Percentiles rank a stretch among this genome's conserved stretches.
These are phyloP conservation scores for Podospora appendiculata DNA, from an alignment of 495 filamentous ascomycete genomes.

Conservation along the genomic window DNA sequence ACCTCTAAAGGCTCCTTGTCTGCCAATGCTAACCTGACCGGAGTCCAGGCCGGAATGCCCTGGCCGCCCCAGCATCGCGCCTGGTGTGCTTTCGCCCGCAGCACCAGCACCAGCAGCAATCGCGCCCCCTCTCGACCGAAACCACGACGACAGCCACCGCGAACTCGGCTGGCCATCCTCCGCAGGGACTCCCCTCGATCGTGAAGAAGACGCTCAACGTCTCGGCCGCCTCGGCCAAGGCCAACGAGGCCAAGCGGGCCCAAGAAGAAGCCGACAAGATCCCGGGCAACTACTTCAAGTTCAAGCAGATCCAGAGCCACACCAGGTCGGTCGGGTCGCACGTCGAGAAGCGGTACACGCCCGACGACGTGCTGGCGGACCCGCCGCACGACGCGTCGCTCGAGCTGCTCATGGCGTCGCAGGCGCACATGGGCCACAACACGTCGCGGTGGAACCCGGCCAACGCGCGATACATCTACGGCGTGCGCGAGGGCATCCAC, in stretches of 20 bases:
- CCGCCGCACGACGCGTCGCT: slow-evolving; percentile 80
- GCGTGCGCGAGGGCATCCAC: slow-evolving; percentile 82
- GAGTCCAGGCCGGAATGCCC: slow-evolving; percentile 35
- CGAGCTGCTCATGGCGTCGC: slow-evolving; percentile 83
- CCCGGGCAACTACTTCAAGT: slow-evolving; percentile 19
- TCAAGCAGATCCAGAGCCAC: slow-evolving; percentile 12
- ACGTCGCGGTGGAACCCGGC: slow-evolving; percentile 92
- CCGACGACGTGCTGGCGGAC: slow-evolving; percentile 55
- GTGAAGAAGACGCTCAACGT: no score
- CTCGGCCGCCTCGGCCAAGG: no score
- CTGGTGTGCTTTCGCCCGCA: neutral
- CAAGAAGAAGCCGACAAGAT: slow-evolving; percentile 24
- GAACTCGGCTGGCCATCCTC: neutral
- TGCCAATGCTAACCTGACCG: neutral
- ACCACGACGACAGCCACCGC: neutral
- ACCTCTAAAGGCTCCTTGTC: neutral
- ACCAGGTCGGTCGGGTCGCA: slow-evolving; percentile 45
- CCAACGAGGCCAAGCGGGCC: neutral
- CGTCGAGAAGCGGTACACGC: slow-evolving; percentile 54
- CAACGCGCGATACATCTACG: slow-evolving; percentile 92
- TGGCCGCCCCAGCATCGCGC: slow-evolving; percentile 32
- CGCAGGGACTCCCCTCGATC: no score
- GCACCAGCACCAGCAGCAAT: neutral
- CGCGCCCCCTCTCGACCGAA: slow-evolving; percentile 23
- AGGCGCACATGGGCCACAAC: slow-evolving; percentile 86